Conservation (phyloP, 768 basidiomycete species). For the Wakefieldia striispora region DNA sequence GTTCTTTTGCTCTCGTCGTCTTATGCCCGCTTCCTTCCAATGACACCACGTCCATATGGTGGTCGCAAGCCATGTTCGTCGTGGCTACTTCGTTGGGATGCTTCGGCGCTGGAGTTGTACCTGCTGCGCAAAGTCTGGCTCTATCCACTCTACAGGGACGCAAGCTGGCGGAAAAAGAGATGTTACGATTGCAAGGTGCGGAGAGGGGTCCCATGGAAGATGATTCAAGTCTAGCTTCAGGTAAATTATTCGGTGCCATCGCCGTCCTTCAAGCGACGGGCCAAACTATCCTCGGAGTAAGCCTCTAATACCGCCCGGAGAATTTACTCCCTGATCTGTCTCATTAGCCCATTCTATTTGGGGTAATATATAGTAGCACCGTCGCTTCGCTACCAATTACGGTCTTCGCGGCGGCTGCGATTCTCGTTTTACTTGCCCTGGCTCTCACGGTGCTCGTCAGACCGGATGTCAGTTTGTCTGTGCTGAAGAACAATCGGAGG, state of each 20-base stretch:
- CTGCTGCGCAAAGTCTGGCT: constrained; percentile 71
- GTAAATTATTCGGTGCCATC: constrained; percentile 69
- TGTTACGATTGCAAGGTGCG: constrained; percentile 15
- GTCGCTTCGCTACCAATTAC: constrained; percentile 65
- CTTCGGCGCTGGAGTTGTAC: constrained; percentile 66
- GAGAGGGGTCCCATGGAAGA: constrained; percentile 5
- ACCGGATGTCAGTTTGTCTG: constrained; percentile 28
- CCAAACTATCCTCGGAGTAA: constrained; percentile 55
- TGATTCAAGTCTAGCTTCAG: constrained; percentile 39
- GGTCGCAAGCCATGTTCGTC: constrained; percentile 48
- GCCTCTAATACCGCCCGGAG: constrained; percentile 1
- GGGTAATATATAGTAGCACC: constrained; percentile 59
- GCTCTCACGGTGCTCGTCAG: constrained; percentile 43
- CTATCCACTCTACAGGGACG: constrained; percentile 54
- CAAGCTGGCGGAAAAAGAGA: constrained; percentile 33
- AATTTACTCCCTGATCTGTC: constrained; percentile 9
- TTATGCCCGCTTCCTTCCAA: constrained; percentile 47
- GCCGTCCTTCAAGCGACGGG: constrained; percentile 65
- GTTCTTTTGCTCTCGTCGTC: constrained; percentile 62
- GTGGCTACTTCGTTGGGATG: constrained; percentile 60
- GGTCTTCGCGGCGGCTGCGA: constrained; percentile 61
- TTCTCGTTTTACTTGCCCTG: constrained; percentile 52
- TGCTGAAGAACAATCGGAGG: constrained; percentile 11
- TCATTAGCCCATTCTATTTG: constrained; percentile 66
- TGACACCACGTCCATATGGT: constrained; percentile 11